These are phyloP conservation scores for Penicillium malachiteum DNA, from an alignment of 495 filamentous ascomycete species.

Conservation along the genomic window DNA sequence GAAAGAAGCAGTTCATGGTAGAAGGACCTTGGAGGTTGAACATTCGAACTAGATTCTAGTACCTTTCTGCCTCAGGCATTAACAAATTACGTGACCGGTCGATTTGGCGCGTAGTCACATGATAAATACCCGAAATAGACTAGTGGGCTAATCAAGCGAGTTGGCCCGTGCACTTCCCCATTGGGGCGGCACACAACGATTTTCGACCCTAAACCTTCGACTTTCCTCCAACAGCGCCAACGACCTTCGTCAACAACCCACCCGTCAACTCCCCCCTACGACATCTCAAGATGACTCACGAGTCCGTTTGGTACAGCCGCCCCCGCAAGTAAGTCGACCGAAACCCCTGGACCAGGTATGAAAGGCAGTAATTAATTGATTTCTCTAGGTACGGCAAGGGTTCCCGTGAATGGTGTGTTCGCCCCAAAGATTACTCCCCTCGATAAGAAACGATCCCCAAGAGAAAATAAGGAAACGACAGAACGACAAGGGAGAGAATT, in stretches of 20 bases:
- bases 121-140: conserved; percentile 17
- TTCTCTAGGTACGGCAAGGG: conserved; percentile 74
- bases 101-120: conserved; percentile 6
- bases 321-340: conserved; percentile 70
- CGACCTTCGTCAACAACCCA: conserved; percentile 39
- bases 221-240: conserved; percentile 43
- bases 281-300: conserved; percentile 86
- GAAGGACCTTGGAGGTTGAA: no score
- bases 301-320: conserved; percentile 98
- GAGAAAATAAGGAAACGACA: conserved; percentile 1
- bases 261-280: conserved; percentile 40
- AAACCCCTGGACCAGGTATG: conserved; percentile 2
- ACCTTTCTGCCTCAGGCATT: not conserved
- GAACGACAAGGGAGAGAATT: conserved; percentile 13
- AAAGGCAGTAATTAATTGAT: conserved; percentile 11
- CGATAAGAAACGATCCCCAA: conserved; percentile 10
- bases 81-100: not conserved
- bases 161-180: conserved; percentile 33
- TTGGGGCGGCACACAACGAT: conserved; percentile 42
- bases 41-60: no score
- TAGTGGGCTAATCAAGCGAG: conserved; percentile 39
- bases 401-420: conserved; percentile 75
- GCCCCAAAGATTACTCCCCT: conserved; percentile 10
- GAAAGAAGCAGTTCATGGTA: not conserved
- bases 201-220: conserved; percentile 37